Evolutionary conservation across 2,329 filamentous ascomycete species (phyloP), one percentile per base, ranked within the genome.

Genomic region (Alternaria brassicae): DNA sequence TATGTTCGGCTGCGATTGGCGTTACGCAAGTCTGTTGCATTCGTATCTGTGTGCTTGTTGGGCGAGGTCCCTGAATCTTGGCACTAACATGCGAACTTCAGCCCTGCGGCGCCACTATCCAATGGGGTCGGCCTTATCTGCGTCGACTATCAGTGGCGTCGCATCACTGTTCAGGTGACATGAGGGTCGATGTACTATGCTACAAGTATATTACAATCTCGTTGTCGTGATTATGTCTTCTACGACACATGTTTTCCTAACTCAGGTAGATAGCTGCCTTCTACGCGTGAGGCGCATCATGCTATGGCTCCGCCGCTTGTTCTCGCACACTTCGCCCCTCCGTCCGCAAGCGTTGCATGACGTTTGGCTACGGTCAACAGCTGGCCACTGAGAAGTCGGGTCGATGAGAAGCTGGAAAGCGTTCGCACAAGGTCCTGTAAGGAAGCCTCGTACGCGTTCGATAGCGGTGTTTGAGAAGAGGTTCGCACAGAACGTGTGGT

Each of bases 31-130:
- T 47, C 47, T 27, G 61, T 66, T 60, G 65, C 57, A 49, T 61
- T 39, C 60, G 67, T 60, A n/a, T 61, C 60, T 60, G 62, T 69
- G 61, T 68, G 60, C 60, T 57, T 55, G 57, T 56, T 65, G 45
- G 41, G 50, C 40, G 49, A 54, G 56, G 62, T 66, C 63, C 61
- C 65, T 63, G 63, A 52, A 65, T 60, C 67, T 69, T 67, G 69
- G 67, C 69, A 61, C 36, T 52, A 49, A 56, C 60, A 54, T 47
- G 49, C 57, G 41, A 36, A n/a, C 44, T 39, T 54, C 40, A 50
- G 51, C 36, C 37, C 45, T 49, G 36, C 53, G 23, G 52, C 52
- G 23, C 21, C 37, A 56, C 39, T 52, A 40, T 64, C 53, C 44
- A 56, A 51, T 61, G 39, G 53, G 39, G 40, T 39, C 40, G 42